Evolutionary conservation across 2,329 filamentous ascomycete genomes (phyloP), one percentile per base, ranked within the genome.

Genomic region (Intubia oerlemansii): DNA sequence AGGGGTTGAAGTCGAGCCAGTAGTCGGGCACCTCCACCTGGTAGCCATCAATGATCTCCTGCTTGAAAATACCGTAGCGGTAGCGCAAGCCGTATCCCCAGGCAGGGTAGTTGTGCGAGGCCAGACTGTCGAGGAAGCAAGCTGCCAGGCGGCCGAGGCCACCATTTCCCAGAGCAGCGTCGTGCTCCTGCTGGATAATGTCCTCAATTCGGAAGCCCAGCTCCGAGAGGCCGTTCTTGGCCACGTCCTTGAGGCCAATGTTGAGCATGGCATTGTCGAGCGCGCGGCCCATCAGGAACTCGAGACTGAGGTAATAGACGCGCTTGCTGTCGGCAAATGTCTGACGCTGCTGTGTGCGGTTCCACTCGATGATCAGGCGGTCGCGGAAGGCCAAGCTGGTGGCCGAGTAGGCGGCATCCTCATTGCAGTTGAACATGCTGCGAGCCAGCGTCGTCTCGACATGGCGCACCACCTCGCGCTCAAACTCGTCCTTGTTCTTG

Each of bases 211-310:
- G 77, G 66, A 98, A 98, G 16, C 88, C 88, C 15, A 98, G 77
- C 8, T 95, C 82, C 4, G 58, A 47, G 26, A 98, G 65, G 40
- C 88, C 88, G 42, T 78, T 81, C 52, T 69, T 74, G 29, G 88
- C 85, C 34, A 73, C 57, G 42, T 82, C 68, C 54, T 95, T 98
- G 49, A 81, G 62, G 15, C 79, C 79, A 32, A 92, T 69, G 49
- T 98, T 98, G 39, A 98, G 66, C 80, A 98, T 93, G 37, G 88
- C 85, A 66, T 98, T 98, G 59, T 98, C 88, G 38, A 98, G 57
- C 26, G 88, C 78, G 46, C 88, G 66, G 24, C 88, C 88, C 88
- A 98, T 98, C 44, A 98, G 57, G 44, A 98, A 98, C 53, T 98
- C 88, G 33, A 98, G 68, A 40, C 84, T 93, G 35, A 98, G 66